A percentile compares a stretch with the other conserved stretches of the same genome.
phyloP scores from a whole-genome alignment of 352 stramenopile species.

The Phytophthora hibernalis region DNA sequence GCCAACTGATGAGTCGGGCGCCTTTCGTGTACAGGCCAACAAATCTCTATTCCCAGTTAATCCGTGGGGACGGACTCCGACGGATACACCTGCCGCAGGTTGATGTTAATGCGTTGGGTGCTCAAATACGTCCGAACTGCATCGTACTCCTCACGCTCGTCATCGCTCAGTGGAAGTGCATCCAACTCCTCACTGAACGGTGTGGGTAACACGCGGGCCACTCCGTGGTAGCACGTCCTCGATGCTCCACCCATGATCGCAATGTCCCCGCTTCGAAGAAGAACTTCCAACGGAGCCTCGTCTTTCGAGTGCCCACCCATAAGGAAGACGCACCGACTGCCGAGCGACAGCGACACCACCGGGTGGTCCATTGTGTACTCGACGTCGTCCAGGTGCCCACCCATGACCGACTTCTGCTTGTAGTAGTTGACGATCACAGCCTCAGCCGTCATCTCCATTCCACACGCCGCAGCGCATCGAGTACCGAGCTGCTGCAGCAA shows the following conservation, averaged over 20 bases:
- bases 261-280: slow-evolving; percentile 78
- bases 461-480: slow-evolving; percentile 57
- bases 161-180: slow-evolving; percentile 19
- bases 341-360: slow-evolving; percentile 81
- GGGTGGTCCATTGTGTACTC: slow-evolving; percentile 86
- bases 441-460: slow-evolving; percentile 60
- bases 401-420: slow-evolving; percentile 80
- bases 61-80: slow-evolving; percentile 2
- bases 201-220: slow-evolving; percentile 66
- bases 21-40: not conserved
- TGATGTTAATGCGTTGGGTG: slow-evolving; percentile 82
- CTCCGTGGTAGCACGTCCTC: slow-evolving; percentile 75
- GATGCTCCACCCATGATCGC: slow-evolving; percentile 68
- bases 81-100: slow-evolving; percentile 82
- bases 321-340: slow-evolving; percentile 77
- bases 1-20: not conserved
- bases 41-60: slow-evolving; percentile 14
- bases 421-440: slow-evolving; percentile 90
- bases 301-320: slow-evolving; percentile 75
- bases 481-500: slow-evolving; percentile 52
- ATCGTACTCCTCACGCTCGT: slow-evolving; percentile 40
- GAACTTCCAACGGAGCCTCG: slow-evolving; percentile 58
- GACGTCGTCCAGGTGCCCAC: slow-evolving; percentile 85
- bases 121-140: slow-evolving; percentile 62
- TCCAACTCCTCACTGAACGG: slow-evolving; percentile 44